Evolutionary conservation across 2,329 filamentous ascomycete species (phyloP).

Genomic region (Dactylellina haptotyla): DNA sequence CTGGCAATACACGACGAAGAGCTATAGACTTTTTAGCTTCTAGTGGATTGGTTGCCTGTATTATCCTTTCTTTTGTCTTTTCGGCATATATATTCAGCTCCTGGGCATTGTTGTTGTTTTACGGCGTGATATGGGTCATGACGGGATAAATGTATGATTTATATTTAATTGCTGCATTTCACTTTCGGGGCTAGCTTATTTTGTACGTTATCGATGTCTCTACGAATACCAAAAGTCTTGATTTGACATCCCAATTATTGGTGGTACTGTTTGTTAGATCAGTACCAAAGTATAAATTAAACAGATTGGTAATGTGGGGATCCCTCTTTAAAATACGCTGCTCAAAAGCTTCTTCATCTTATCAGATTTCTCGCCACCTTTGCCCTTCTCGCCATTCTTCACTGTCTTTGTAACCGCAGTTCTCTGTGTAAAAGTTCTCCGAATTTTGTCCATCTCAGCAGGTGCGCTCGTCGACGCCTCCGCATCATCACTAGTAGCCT

Average conservation of each 20-base stretch:
- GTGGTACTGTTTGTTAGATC: not conserved
- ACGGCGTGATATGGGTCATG: constrained; percentile 42
- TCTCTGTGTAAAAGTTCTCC: constrained; percentile 74
- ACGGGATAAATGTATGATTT: constrained; percentile 26
- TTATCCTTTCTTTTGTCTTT: not conserved
- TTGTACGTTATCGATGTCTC: constrained; percentile 11
- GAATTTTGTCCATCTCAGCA: constrained; percentile 60
- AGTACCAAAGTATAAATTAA: too few relatives aligned
- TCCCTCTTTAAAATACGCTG: constrained; percentile 69
- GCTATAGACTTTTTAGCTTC: constrained; percentile 22
- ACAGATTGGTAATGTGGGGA: constrained; percentile 6
- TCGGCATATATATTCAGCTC: constrained; percentile 10
- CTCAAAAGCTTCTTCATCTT: constrained; percentile 71
- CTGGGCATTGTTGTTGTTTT: constrained; percentile 23
- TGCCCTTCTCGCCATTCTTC: constrained; percentile 55
- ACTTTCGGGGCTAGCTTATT: not conserved
- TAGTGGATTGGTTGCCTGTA: not conserved
- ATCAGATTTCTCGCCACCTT: constrained; percentile 65
- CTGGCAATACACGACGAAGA: constrained; percentile 56
- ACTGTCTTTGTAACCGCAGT: constrained; percentile 67
- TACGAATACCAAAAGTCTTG: constrained; percentile 47
- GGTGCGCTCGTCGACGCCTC: constrained; percentile 45
- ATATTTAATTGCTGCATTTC: not conserved
- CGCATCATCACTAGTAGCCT: constrained; percentile 60
- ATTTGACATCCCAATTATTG: not conserved